phyloP scores from a whole-genome alignment of 1,284 basidiomycete genomes.

The Fistulinella staudtii region DNA sequence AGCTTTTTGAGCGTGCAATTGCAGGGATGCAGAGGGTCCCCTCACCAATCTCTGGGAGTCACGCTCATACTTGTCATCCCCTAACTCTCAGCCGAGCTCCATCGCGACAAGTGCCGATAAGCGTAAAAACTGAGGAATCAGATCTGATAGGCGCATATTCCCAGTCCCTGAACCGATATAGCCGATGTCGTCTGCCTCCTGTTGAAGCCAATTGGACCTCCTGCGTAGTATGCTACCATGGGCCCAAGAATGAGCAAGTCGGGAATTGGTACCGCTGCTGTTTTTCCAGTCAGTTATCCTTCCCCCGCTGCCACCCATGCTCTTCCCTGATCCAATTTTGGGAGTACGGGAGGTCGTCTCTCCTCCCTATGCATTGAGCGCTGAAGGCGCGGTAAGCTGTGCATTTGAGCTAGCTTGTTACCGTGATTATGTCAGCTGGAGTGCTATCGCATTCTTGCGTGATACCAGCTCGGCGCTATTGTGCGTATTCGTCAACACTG shows the following conservation, averaged over 20 bases:
- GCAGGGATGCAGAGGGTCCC: conserved; percentile 11
- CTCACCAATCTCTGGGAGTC: conserved; percentile 13
- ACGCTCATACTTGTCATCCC: conserved; percentile 40
- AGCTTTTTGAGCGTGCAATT: conserved; percentile 15
- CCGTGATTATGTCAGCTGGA: too few species aligned
- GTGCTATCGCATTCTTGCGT: too few species aligned
- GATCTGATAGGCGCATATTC: conserved; percentile 62
- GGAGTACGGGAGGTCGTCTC: conserved; percentile 25
- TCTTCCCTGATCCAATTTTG: conserved; percentile 24
- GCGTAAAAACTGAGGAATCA: conserved; percentile 68
- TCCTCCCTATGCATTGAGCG: conserved; percentile 42
- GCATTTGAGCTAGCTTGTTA: too few species aligned
- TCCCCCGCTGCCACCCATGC: conserved; percentile 40
- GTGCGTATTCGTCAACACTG: too few species aligned
- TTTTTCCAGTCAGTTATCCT: conserved; percentile 68
- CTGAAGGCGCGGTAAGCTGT: too few species aligned
- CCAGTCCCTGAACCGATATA: conserved; percentile 39
- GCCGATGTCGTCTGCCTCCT: conserved; percentile 26
- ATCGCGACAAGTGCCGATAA: conserved; percentile 71
- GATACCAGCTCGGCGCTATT: too few species aligned
- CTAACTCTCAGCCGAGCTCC: conserved; percentile 62
- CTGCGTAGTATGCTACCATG: conserved; percentile 56
- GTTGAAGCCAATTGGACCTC: conserved; percentile 32
- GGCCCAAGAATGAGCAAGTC: conserved; percentile 51
- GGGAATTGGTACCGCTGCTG: conserved; percentile 65